Conservation (phyloP, 495 filamentous ascomycete genomes). For the Ramalina peruviana region DNA sequence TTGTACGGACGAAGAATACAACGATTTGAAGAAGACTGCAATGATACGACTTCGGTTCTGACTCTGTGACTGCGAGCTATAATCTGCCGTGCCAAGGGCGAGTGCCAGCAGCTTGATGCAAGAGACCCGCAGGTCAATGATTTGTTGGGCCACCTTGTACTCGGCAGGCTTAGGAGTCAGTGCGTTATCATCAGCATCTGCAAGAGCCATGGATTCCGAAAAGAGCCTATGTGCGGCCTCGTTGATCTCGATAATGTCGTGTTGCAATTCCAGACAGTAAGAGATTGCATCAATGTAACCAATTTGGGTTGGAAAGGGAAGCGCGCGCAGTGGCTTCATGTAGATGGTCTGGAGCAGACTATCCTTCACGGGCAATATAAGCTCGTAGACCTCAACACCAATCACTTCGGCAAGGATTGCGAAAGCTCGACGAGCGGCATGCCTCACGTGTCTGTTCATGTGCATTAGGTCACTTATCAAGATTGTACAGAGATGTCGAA, state of each 20-base stretch:
- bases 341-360: slow-evolving; percentile 76
- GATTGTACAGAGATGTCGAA: slow-evolving; percentile 63
- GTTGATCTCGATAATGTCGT: slow-evolving; percentile 77
- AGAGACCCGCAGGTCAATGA: slow-evolving; percentile 82
- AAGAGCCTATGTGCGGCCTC: slow-evolving; percentile 79
- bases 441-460: slow-evolving; percentile 86
- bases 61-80: slow-evolving; percentile 52
- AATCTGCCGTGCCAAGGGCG: slow-evolving; percentile 84
- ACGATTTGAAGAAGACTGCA: slow-evolving; percentile 89
- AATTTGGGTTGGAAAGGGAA: slow-evolving; percentile 88
- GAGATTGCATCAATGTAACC: slow-evolving; percentile 96
- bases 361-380: slow-evolving; percentile 78
- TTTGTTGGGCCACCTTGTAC: slow-evolving; percentile 77
- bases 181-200: slow-evolving; percentile 84
- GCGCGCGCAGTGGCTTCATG: slow-evolving; percentile 80
- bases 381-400: slow-evolving; percentile 64
- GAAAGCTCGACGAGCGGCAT: slow-evolving; percentile 67
- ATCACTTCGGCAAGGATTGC: slow-evolving; percentile 64
- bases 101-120: slow-evolving; percentile 87
- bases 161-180: slow-evolving; percentile 74
- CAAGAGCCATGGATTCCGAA: slow-evolving; percentile 81
- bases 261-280: slow-evolving; percentile 75
- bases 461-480: slow-evolving; percentile 80
- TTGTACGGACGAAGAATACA: slow-evolving; percentile 80
- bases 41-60: slow-evolving; percentile 75